Evolutionary conservation across 2,329 filamentous ascomycete species (phyloP).

Genomic region (Esteya vermicola): DNA sequence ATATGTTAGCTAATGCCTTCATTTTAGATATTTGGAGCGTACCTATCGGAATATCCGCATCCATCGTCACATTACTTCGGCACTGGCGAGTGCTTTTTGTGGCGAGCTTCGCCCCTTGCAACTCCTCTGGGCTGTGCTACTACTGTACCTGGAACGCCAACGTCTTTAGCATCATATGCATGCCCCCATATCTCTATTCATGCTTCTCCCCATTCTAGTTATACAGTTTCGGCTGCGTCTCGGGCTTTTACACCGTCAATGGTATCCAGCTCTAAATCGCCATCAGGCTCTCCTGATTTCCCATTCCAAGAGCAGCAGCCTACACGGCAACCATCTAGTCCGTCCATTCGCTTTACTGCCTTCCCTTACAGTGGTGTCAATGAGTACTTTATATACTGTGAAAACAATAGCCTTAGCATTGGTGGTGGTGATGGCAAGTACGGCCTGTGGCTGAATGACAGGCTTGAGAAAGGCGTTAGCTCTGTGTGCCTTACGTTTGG

Average conservation of each 20-base stretch:
- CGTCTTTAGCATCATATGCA: too few species aligned
- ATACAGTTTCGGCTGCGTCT: too few species aligned
- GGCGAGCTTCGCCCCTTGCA: conserved; percentile 58
- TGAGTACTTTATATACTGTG: conserved; percentile 92
- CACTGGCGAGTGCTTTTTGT: conserved; percentile 91
- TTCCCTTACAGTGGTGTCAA: conserved; percentile 94
- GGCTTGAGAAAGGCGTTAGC: conserved; percentile 71
- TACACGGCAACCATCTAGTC: conserved; percentile 38
- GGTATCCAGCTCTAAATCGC: neutral
- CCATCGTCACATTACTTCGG: conserved; percentile 79
- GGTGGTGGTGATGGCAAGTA: conserved; percentile 84
- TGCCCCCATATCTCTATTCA: conserved; percentile 14
- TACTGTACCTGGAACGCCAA: too few species aligned
- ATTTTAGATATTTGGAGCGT: conserved; percentile 72
- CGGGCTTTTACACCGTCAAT: neutral
- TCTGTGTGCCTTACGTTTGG: conserved; percentile 81
- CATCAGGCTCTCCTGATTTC: neutral
- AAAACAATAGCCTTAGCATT: conserved; percentile 69
- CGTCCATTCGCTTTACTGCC: conserved; percentile 85
- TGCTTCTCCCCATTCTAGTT: too few species aligned
- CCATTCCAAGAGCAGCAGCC: conserved; percentile 9
- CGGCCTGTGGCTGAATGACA: conserved; percentile 84
- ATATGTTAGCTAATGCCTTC: neutral
- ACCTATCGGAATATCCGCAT: conserved; percentile 78
- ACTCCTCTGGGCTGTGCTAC: too few species aligned